Base-by-base conservation (phyloP, 352 stramenopile species). In the Pythium diclinum region DNA sequence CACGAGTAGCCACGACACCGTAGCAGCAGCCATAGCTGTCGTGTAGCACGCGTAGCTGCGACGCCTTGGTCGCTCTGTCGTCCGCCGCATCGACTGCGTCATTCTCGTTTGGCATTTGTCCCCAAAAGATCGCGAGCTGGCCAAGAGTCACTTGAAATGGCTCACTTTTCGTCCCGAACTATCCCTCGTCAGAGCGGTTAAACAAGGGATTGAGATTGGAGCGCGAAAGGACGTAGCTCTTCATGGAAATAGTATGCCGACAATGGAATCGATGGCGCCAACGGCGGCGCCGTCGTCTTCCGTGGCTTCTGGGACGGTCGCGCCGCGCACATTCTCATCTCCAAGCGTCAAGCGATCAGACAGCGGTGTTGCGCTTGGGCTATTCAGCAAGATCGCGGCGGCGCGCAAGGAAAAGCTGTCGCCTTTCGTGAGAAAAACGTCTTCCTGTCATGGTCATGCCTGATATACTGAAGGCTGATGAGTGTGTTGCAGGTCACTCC, bases 321-420 rank as follows among this genome's bases (percentile, higher is more conserved):
- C 58, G 16, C 23, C 46, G 17, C 59, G 56, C 54, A 42, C 56
- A 16, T 66, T 65, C 33, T 48, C 51, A 32, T n/a, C 44, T 3
- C 44, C 40, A 7, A 63, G 16, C 14, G 25, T 46, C 32, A 65
- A 48, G 47, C 48, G 55, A 19, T 59, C 56, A 1, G 68, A 77
- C 33, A 75, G 77, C 17, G 78, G 84, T 49, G 76, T 89, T 40
- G 69, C 83, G 38, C 68, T 92, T 8, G 78, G 79, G 1, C 71
- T 90, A 56, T 88, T 90, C 66, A 88, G 79, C 60, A 92, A 92
- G 70, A 88, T 92, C 57, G 78, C 79, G 51, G 79, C 81, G 17
- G 78, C 73, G 34, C 79, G 79, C 53, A 92, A 88, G 68, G 79
- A 90, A 56, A 87, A 87, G 58, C 73, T 90, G 14, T 77, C 73